Percentiles rank a stretch among this genome's conserved stretches.
Conservation (phyloP, 148 eudicot genomes). For the Pouteria glomerata region DNA sequence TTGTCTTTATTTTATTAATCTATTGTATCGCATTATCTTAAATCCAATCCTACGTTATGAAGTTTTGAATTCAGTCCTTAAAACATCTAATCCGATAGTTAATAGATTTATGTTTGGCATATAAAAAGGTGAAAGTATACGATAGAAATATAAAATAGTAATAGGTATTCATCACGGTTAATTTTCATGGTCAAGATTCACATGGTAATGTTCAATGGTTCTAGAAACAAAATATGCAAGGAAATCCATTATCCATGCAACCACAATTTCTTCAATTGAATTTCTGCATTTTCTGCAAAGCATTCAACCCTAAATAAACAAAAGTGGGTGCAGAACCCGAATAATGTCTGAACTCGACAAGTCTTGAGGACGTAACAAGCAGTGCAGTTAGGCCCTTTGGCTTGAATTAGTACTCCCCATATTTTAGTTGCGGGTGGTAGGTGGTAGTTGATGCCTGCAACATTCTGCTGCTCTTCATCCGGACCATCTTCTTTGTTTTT, state of each 20-base stretch:
- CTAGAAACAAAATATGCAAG: too few relatives aligned
- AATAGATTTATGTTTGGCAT: too few relatives aligned
- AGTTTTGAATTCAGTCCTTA: too few relatives aligned
- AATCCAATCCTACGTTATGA: too few relatives aligned
- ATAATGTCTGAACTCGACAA: constrained; percentile 29
- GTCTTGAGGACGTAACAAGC: constrained; percentile 45
- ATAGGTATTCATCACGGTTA: too few relatives aligned
- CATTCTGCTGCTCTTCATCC: not conserved
- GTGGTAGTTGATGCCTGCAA: not conserved
- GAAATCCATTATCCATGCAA: constrained; percentile 13
- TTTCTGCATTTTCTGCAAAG: constrained; percentile 25
- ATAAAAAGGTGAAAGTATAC: too few relatives aligned
- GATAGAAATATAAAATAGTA: too few relatives aligned
- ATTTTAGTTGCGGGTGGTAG: constrained; percentile 19
- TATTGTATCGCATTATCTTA: too few relatives aligned
- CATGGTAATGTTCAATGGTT: too few relatives aligned
- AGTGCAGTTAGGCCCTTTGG: constrained; percentile 30
- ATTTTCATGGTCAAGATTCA: too few relatives aligned
- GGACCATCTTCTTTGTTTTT: constrained; percentile 1
- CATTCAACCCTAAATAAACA: constrained; percentile 38
- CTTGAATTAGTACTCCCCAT: constrained; percentile 50
- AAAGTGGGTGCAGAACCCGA: constrained; percentile 39
- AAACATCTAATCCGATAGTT: too few relatives aligned
- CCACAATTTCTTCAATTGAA: constrained; percentile 28
- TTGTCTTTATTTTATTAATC: too few relatives aligned